phyloP scores from a whole-genome alignment of 2,329 filamentous ascomycete species.

The Epichloe typhina region DNA sequence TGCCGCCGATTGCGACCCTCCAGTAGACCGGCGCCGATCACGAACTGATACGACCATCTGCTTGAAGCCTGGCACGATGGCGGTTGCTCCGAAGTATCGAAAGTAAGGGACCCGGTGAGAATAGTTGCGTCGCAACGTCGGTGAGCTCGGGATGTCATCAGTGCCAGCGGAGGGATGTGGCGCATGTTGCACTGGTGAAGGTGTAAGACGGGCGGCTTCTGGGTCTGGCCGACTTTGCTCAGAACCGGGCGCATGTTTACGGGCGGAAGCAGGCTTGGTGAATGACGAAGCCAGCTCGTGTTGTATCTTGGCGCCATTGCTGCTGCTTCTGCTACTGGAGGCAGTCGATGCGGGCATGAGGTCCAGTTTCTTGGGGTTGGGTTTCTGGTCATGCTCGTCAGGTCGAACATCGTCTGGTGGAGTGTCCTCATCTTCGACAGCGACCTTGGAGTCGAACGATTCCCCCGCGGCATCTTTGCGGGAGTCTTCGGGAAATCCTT shows the following conservation, averaged over 20 bases:
- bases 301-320: slow-evolving; percentile 1
- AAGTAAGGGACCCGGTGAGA: slow-evolving; percentile 72
- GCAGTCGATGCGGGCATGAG: neutral
- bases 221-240: neutral
- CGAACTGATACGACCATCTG: slow-evolving; percentile 77
- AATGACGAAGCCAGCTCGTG: neutral
- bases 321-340: neutral
- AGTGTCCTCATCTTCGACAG: slow-evolving; percentile 7
- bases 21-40: slow-evolving; percentile 47
- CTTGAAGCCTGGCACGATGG: slow-evolving; percentile 84
- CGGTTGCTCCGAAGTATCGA: slow-evolving; percentile 79
- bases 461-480: slow-evolving; percentile 28
- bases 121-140: slow-evolving; percentile 35
- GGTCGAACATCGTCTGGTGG: slow-evolving; percentile 1
- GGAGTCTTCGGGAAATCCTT: slow-evolving; percentile 48
- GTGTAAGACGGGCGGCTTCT: neutral
- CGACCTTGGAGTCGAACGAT: slow-evolving; percentile 9
- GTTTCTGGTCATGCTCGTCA: slow-evolving; percentile 2
- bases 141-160: slow-evolving; percentile 23
- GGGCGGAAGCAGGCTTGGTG: neutral
- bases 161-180: slow-evolving; percentile 7
- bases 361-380: neutral
- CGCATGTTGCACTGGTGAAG: slow-evolving; percentile 8
- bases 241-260: neutral
- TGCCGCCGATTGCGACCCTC: slow-evolving; percentile 40